Conservation (phyloP, 805 yeast genomes). For the Jamesozyma gamospora region DNA sequence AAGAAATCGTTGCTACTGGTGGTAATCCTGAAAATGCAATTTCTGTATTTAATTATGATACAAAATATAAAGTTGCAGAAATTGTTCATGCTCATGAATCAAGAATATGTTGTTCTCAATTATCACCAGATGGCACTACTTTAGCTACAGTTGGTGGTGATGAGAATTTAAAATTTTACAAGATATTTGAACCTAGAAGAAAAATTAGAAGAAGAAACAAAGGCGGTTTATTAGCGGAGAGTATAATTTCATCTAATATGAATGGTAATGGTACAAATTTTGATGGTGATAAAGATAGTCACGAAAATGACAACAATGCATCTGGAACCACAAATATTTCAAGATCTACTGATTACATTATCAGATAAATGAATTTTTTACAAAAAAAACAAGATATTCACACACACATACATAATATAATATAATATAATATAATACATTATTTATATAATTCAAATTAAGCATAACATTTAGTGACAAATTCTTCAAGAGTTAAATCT, state of each 20-base stretch:
- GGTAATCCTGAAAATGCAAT: conserved; percentile 86
- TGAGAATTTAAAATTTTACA: conserved; percentile 92
- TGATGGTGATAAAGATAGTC: neutral
- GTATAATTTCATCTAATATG: conserved; percentile 9
- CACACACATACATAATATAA: too few relatives aligned
- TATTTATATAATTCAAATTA: too few relatives aligned
- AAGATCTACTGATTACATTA: conserved; percentile 4
- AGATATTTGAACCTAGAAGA: conserved; percentile 57
- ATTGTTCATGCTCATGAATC: conserved; percentile 82
- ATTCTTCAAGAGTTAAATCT: too few relatives aligned
- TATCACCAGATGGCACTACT: conserved; percentile 85
- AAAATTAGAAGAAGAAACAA: conserved; percentile 30
- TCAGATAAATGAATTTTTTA: too few relatives aligned
- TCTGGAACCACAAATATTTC: conserved; percentile 5
- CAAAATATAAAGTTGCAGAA: conserved; percentile 79
- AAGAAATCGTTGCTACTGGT: conserved; percentile 85
- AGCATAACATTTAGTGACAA: too few relatives aligned
- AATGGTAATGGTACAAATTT: neutral
- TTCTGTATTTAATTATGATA: conserved; percentile 75
- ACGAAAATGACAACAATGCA: neutral
- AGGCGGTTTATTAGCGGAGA: conserved; percentile 14
- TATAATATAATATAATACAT: too few relatives aligned
- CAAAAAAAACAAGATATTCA: neutral
- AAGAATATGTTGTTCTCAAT: conserved; percentile 68
- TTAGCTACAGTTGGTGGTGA: conserved; percentile 94